Percentiles rank a stretch among this genome's conserved stretches.
Evolutionary conservation across 2,329 filamentous ascomycete species (phyloP).

Genomic region (Lachnellula subtilissima): DNA sequence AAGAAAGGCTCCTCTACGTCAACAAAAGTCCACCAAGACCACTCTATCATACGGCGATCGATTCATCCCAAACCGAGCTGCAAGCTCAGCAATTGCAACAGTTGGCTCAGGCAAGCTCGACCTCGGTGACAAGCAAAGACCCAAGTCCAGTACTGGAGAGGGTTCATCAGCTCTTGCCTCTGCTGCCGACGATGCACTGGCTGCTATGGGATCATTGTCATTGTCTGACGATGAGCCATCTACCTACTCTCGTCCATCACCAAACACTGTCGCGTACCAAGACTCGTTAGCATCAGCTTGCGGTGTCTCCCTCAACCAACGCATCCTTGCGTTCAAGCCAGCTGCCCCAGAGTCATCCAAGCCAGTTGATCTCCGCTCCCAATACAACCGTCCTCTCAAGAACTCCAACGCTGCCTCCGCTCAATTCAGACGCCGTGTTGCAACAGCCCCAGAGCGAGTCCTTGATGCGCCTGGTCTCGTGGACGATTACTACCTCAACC

Average conservation of each 20-base stretch:
- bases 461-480: conserved; percentile 93
- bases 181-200: conserved; percentile 66
- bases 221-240: conserved; percentile 64
- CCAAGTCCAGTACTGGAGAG: conserved; percentile 66
- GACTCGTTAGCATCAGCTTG: conserved; percentile 86
- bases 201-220: conserved; percentile 74
- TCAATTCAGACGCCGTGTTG: conserved; percentile 85
- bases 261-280: conserved; percentile 86
- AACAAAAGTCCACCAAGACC: conserved; percentile 63
- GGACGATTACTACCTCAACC: conserved; percentile 98
- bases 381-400: conserved; percentile 96
- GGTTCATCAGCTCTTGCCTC: conserved; percentile 72
- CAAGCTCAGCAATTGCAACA: conserved; percentile 83
- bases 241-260: conserved; percentile 72
- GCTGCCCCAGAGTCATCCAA: conserved; percentile 97
- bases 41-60: conserved; percentile 79
- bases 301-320: conserved; percentile 86
- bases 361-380: conserved; percentile 92
- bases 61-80: conserved; percentile 90
- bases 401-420: conserved; percentile 67
- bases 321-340: conserved; percentile 97
- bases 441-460: conserved; percentile 91
- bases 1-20: conserved; percentile 48
- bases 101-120: conserved; percentile 81
- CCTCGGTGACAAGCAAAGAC: conserved; percentile 60